A percentile compares a stretch with the other conserved stretches of the same genome.
Evolutionary conservation across 192 early-diverging fungal species (phyloP).

Genomic region (Oehlia diaphana): DNA sequence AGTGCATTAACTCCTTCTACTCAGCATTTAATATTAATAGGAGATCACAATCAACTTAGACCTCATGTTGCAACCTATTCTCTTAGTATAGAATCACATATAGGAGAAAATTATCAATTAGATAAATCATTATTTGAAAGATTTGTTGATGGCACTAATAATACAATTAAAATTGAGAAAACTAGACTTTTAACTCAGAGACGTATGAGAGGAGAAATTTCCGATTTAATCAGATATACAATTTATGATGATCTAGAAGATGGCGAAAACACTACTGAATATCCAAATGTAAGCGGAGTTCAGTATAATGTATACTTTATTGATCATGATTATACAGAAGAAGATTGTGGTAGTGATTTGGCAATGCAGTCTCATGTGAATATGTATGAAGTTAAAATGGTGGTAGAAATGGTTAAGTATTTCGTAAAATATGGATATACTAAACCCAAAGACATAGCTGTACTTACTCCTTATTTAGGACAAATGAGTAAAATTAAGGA

Average conservation of each 20-base stretch:
- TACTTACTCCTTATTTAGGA: slow-evolving; percentile 28
- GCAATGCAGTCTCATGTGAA: slow-evolving; percentile 50
- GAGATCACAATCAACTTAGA: slow-evolving; percentile 30
- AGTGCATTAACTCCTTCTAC: slow-evolving; percentile 34
- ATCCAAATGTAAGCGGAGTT: slow-evolving; percentile 46
- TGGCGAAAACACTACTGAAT: slow-evolving; percentile 30
- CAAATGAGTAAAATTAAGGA: slow-evolving; percentile 48
- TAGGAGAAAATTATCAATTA: slow-evolving; percentile 29
- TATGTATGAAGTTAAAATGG: slow-evolving; percentile 52
- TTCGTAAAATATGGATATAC: slow-evolving; percentile 53
- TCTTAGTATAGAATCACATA: slow-evolving; percentile 36
- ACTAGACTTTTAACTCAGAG: too few relatives aligned
- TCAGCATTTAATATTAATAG: slow-evolving; percentile 58
- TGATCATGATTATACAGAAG: slow-evolving; percentile 48
- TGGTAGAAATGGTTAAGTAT: slow-evolving; percentile 23
- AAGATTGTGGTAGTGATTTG: slow-evolving; percentile 29
- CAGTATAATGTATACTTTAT: neutral
- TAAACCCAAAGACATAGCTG: slow-evolving; percentile 47
- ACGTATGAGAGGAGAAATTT: too few relatives aligned
- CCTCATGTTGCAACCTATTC: neutral
- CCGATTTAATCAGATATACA: too few relatives aligned
- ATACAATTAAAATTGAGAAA: too few relatives aligned
- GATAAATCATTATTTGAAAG: too few relatives aligned
- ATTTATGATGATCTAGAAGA: slow-evolving; percentile 26
- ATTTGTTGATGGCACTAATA: neutral